Evolutionary conservation across 2,329 filamentous ascomycete genomes (phyloP), one percentile per base, ranked within the genome.

Genomic region (Salinomyces thailandicus): DNA sequence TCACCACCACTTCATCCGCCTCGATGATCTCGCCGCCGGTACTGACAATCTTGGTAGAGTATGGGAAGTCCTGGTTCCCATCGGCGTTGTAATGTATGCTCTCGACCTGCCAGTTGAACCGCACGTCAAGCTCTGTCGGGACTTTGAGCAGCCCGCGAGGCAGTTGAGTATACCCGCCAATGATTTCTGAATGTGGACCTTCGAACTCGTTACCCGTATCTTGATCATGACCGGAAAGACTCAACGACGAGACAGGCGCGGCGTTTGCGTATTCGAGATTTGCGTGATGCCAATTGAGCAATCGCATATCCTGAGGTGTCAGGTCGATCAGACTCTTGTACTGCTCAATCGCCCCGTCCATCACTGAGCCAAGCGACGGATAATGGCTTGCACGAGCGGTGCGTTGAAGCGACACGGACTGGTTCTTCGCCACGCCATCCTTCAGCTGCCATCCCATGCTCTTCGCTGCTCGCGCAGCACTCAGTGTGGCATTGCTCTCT

Each of bases 221-320:
- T 52, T 98, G 86, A 59, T 98, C 93, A 85, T 93, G 96, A 0
- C 87, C 80, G 5, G 80, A 77, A 11, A 98, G 73, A 58, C 89
- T 96, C 13, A 98, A 73, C 44, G 82, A 81, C 46, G 82, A 79
- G 37, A 94, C 77, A 47, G 86, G 93, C 2, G 79, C 84, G 2
- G 91, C 91, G 58, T 96, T 98, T 44, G 89, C 93, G 56, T 98
- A 98, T 60, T 98, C 91, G 11, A 98, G 71, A 55, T 98, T 98
- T 46, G 93, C 93, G 58, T 95, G 82, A 60, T 98, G 93, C 91
- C 91, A 98, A 54, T 95, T 98, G 53, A 96, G 72, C 12, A 98
- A 68, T 31, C 91, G 77, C 60, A 93, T 79, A 53, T 98, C 91
- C 54, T 85, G 83, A 1, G 87, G 75, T 11, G 78, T 84, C 35